Base-by-base conservation (phyloP, 257 asterid species). In the Cruciata laevipes region DNA sequence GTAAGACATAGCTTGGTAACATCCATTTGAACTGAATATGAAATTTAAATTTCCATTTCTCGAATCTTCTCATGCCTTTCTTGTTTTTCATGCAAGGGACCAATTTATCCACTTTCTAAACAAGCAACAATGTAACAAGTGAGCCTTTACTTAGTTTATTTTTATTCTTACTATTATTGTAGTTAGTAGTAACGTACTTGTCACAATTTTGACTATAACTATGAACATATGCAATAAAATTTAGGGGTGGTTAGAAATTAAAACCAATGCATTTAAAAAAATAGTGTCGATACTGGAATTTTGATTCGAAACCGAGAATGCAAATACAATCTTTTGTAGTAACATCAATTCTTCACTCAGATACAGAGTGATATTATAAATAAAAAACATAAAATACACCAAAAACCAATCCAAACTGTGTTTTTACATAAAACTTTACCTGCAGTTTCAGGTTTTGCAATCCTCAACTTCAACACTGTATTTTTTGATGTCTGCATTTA, bases 361-460 rank as follows among this genome's bases (percentile, higher is more conserved):
- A 47, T 47, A 47, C 55, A 17, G 20, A 47, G 55, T 47, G 55
- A 47, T 14, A 3, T 14, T 3, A 47, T 14, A 47, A 16, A 47
- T 14, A 47, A 47, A 3, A 47, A 2, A 14, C 38, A 38, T 7
- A 44, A 44, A 44, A 16, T 0, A 7, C 12, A 10, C 12, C 51
- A 17, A 44, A 44, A 44, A 47, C 6, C 53, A 47, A 47, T 47
- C 53, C 55, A 58, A 25, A 58, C 17, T 58, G 7, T 3, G 9
- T 3, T 17, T 60, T 30, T 14, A 52, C 7, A 32, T 13, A 11
- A 27, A 68, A 71, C 53, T 21, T 69, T 82, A 91, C 97, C 95
- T 66, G 98, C 86, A 61, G 94, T 82, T 65, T 73, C 57, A 21
- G 95, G 98, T 83, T 87, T 92, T 32, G 93, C 95, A 67, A 86